phyloP scores from a whole-genome alignment of 805 yeast species.

The Ogataea kodamae region DNA sequence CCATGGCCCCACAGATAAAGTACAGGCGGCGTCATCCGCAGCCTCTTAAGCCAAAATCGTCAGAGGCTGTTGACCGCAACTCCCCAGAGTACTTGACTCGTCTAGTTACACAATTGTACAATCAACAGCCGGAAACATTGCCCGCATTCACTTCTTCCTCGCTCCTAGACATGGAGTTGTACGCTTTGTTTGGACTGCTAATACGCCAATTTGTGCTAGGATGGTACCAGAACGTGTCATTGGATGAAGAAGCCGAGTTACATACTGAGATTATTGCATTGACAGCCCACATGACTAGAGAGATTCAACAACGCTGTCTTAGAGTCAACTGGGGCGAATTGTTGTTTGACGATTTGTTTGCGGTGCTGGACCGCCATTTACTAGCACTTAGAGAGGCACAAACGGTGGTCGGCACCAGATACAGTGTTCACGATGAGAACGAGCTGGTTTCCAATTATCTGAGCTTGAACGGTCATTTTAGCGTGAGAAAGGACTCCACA shows the following conservation, averaged over 20 bases:
- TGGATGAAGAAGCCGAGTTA: conserved; percentile 39
- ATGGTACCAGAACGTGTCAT: conserved; percentile 42
- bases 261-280: conserved; percentile 38
- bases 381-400: conserved; percentile 10
- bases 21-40: conserved; percentile 6
- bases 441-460: conserved; percentile 18
- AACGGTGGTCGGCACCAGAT: conserved; percentile 16
- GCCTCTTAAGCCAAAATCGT: not conserved
- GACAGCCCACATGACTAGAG: conserved; percentile 38
- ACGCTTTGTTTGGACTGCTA: conserved; percentile 44
- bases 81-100: conserved; percentile 25
- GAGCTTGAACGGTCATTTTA: conserved; percentile 22
- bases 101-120: conserved; percentile 19
- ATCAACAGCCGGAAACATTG: conserved; percentile 23
- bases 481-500: conserved; percentile 16
- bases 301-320: conserved; percentile 35
- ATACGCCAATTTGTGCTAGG: conserved; percentile 43
- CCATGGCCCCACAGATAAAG: conserved; percentile 5
- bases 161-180: conserved; percentile 42
- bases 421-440: conserved; percentile 4
- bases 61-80: conserved; percentile 13
- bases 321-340: conserved; percentile 35
- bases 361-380: conserved; percentile 33
- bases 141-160: conserved; percentile 40
- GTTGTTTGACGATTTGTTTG: conserved; percentile 44